Evolutionary conservation across 2,329 filamentous ascomycete species (phyloP).

Genomic region (Aspergillus novoparasiticus): DNA sequence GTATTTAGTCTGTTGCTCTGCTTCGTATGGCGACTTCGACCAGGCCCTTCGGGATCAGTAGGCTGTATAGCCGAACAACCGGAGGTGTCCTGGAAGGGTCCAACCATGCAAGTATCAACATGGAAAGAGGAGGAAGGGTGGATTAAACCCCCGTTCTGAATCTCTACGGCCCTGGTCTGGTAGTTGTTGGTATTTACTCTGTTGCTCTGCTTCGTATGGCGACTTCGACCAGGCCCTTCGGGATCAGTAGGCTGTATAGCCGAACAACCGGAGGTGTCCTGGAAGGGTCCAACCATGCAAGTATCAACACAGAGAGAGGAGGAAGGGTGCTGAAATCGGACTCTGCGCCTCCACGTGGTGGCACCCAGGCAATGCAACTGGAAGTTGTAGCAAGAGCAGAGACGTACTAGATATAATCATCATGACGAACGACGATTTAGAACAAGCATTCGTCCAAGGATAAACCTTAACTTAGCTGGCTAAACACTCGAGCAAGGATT

Average conservation of each 20-base stretch:
- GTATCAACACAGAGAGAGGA: background rate
- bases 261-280: background rate
- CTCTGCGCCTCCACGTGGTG: background rate
- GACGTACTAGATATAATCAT: background rate
- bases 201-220: background rate
- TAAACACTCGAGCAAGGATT: too few relatives aligned
- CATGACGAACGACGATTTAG: too few relatives aligned
- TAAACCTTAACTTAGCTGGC: too few relatives aligned
- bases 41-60: background rate
- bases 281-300: background rate
- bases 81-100: background rate
- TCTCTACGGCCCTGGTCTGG: too few relatives aligned
- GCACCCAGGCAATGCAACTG: background rate
- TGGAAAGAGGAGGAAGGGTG: too few relatives aligned
- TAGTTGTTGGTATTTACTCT: too few relatives aligned
- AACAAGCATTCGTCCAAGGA: too few relatives aligned
- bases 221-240: background rate
- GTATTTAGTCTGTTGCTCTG: background rate
- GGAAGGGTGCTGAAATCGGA: background rate
- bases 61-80: background rate
- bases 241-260: background rate
- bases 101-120: background rate
- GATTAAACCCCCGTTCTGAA: too few relatives aligned
- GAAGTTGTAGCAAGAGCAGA: background rate
- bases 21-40: background rate